These are phyloP conservation scores for Kipferlia bialata DNA, from an alignment of 78 protist genomes.

Conservation along the genomic window DNA sequence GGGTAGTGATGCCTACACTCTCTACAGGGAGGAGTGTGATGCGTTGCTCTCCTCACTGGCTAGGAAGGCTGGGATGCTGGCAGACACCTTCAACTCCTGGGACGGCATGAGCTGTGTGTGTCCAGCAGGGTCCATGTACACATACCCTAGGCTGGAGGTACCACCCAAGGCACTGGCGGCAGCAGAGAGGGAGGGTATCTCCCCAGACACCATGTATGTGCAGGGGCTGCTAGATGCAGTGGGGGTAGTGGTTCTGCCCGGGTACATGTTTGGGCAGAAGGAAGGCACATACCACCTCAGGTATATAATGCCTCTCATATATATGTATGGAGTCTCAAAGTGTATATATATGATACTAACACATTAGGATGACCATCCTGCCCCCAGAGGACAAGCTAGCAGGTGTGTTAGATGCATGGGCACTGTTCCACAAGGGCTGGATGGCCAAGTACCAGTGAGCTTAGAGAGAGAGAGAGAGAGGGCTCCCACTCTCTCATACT, in stretches of 20 bases:
- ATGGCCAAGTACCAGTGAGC: slow-evolving; percentile 14
- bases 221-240: background rate
- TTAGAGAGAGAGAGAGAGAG: too few relatives aligned
- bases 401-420: background rate
- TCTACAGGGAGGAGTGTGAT: slow-evolving; percentile 4
- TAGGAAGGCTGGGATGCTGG: background rate
- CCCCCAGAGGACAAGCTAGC: background rate
- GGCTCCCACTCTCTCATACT: too few relatives aligned
- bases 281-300: slow-evolving; percentile 8
- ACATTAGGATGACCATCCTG: slow-evolving; percentile 14
- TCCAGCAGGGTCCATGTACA: slow-evolving; percentile 8
- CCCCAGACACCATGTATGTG: background rate
- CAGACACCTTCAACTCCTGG: background rate
- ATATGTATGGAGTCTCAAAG: too few relatives aligned
- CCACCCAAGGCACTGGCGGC: background rate
- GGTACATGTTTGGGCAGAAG: background rate
- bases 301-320: too few relatives aligned
- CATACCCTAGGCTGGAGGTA: background rate
- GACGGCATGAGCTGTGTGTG: slow-evolving; percentile 1
- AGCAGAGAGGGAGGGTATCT: background rate
- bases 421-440: slow-evolving; percentile 1
- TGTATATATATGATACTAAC: too few relatives aligned
- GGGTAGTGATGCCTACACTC: background rate
- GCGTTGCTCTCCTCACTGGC: background rate
- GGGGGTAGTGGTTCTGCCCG: slow-evolving; percentile 15